Conservation (phyloP, 2,329 filamentous ascomycete genomes). For the Cyphellophora europaea region DNA sequence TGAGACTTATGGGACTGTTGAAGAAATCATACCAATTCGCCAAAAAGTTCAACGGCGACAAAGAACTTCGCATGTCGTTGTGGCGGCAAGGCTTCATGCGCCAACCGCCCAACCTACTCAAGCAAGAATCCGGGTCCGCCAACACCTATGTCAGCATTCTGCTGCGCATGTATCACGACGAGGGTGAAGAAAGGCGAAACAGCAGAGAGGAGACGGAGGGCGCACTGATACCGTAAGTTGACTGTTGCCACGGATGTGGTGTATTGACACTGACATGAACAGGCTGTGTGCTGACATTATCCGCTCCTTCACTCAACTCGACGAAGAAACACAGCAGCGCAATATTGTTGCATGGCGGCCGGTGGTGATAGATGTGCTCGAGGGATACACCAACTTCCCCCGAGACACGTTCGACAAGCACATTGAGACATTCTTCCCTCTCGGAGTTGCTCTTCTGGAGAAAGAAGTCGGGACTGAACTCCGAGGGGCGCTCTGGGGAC, state of each 20-base stretch:
- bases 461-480: slow-evolving; percentile 70
- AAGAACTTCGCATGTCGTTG: slow-evolving; percentile 84
- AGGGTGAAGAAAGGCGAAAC: slow-evolving; percentile 68
- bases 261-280: not conserved
- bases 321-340: slow-evolving; percentile 92
- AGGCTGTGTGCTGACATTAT: slow-evolving; percentile 89
- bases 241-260: not conserved
- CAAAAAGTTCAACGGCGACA: slow-evolving; percentile 94
- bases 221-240: slow-evolving; percentile 69
- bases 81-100: slow-evolving; percentile 99
- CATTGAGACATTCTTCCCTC: slow-evolving; percentile 73
- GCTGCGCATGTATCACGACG: slow-evolving; percentile 94
- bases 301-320: slow-evolving; percentile 70
- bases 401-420: slow-evolving; percentile 70
- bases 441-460: slow-evolving; percentile 71
- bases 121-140: slow-evolving; percentile 88
- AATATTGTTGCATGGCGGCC: slow-evolving; percentile 97
- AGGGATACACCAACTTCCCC: slow-evolving; percentile 82
- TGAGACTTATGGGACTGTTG: slow-evolving; percentile 84
- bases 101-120: slow-evolving; percentile 92
- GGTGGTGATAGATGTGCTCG: slow-evolving; percentile 91
- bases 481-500: slow-evolving; percentile 63
- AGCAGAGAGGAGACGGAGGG: slow-evolving; percentile 77
- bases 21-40: slow-evolving; percentile 97
- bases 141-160: slow-evolving; percentile 93